These are phyloP conservation scores for Acorus calamus DNA, from an alignment of 106 monocot species.

Conservation along the genomic window DNA sequence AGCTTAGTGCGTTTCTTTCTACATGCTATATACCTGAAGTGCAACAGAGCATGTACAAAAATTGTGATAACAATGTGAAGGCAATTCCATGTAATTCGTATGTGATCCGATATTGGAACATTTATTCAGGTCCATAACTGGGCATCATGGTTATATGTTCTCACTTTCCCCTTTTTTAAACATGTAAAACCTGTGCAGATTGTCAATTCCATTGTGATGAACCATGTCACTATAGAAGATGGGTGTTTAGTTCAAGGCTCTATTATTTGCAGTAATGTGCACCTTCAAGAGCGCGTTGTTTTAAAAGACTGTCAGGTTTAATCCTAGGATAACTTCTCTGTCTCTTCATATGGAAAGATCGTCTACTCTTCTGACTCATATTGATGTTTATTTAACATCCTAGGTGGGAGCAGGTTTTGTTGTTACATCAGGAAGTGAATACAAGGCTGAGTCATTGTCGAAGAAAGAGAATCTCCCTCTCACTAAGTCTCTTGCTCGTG, in stretches of 20 bases:
- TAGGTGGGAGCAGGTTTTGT: slow-evolving; percentile 66
- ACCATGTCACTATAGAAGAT: slow-evolving; percentile 94
- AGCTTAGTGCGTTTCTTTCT: too few species aligned
- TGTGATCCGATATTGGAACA: too few species aligned
- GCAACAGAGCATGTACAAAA: too few species aligned
- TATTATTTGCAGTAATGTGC: slow-evolving; percentile 84
- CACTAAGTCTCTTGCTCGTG: too few species aligned
- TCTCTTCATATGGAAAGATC: not conserved
- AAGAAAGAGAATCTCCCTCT: slow-evolving; percentile 18
- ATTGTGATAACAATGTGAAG: too few species aligned
- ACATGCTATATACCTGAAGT: too few species aligned
- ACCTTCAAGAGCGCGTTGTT: slow-evolving; percentile 85
- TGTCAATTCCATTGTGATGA: slow-evolving; percentile 94
- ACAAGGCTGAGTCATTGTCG: slow-evolving; percentile 52
- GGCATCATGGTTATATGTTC: not conserved
- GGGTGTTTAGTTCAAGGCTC: slow-evolving; percentile 90
- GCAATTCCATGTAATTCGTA: too few species aligned
- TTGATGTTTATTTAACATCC: not conserved
- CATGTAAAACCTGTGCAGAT: slow-evolving; percentile 32
- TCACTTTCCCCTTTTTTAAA: not conserved
- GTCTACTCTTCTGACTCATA: not conserved
- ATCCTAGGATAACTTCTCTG: slow-evolving; percentile 3
- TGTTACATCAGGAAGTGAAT: slow-evolving; percentile 56
- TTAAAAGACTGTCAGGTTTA: slow-evolving; percentile 85
- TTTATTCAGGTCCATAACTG: too few species aligned